Conservation (phyloP, 495 filamentous ascomycete species). For the Daldinia caldariorum region DNA sequence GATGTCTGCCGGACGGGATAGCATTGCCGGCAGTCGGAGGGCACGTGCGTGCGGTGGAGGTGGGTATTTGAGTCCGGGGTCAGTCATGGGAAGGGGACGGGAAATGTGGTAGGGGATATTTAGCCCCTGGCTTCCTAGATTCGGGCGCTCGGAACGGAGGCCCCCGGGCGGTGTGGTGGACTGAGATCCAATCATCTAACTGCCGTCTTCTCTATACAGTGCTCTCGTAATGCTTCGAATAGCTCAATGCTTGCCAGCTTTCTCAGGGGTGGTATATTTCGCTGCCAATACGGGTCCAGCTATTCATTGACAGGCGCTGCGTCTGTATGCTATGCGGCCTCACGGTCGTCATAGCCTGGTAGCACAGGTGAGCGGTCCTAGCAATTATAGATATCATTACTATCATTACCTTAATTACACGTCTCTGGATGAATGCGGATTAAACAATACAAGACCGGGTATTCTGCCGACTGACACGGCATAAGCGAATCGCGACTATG, state of each 20-base stretch:
- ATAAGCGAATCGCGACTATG: slow-evolving; percentile 26
- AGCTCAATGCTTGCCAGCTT: slow-evolving; percentile 8
- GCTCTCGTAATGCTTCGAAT: slow-evolving; percentile 23
- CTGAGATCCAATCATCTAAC: slow-evolving; percentile 36
- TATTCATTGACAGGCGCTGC: background rate
- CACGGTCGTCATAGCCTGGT: slow-evolving; percentile 16
- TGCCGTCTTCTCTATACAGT: slow-evolving; percentile 30
- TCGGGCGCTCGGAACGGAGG: slow-evolving; percentile 28
- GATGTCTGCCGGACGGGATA: slow-evolving; percentile 17
- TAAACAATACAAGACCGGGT: slow-evolving; percentile 30
- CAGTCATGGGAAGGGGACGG: slow-evolving; percentile 21
- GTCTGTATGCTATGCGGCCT: background rate
- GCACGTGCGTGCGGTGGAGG: slow-evolving; percentile 7
- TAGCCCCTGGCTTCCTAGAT: slow-evolving; percentile 22
- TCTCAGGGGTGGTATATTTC: slow-evolving; percentile 18
- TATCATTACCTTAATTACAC: slow-evolving; percentile 26
- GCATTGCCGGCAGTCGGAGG: slow-evolving; percentile 30
- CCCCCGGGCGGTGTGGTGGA: slow-evolving; percentile 12
- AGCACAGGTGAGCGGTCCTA: slow-evolving; percentile 22
- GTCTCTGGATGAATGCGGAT: slow-evolving; percentile 41
- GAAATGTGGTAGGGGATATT: slow-evolving; percentile 19
- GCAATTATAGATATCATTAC: slow-evolving; percentile 23
- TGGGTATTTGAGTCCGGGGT: slow-evolving; percentile 23
- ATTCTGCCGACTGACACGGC: slow-evolving; percentile 34
- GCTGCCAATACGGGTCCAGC: background rate